These are phyloP conservation scores for Coffea humblotiana DNA, from an alignment of 305 asterid genomes.

Conservation along the genomic window DNA sequence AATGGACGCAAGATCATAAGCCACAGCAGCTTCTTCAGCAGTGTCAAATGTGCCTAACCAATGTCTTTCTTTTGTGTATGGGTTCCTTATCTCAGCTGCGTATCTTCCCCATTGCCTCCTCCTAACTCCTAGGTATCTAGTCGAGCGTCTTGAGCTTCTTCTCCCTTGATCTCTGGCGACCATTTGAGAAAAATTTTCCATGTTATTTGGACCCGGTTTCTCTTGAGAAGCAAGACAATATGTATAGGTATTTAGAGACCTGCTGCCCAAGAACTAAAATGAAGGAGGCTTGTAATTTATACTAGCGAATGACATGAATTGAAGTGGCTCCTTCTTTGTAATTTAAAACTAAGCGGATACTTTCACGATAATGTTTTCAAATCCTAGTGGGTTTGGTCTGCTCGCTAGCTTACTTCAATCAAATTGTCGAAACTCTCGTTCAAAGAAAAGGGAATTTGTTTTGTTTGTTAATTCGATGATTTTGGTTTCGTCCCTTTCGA, in stretches of 20 bases:
- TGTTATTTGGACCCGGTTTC: background rate
- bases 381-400: background rate
- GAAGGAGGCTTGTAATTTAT: slow-evolving; percentile 11
- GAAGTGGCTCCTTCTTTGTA: background rate
- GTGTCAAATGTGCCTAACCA: slow-evolving; percentile 52
- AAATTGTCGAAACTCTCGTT: too few relatives aligned
- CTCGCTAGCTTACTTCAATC: too few relatives aligned
- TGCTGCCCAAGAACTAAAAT: background rate
- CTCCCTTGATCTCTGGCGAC: slow-evolving; percentile 23
- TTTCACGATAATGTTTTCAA: background rate
- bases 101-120: slow-evolving; percentile 48
- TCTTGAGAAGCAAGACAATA: background rate
- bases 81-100: slow-evolving; percentile 45
- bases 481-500: background rate
- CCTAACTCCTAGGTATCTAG: slow-evolving; percentile 41
- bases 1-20: slow-evolving; percentile 44
- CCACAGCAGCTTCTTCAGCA: slow-evolving; percentile 47
- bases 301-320: slow-evolving; percentile 3
- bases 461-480: too few relatives aligned
- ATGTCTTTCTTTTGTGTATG: slow-evolving; percentile 41
- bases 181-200: slow-evolving; percentile 29
- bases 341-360: background rate
- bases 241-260: background rate
- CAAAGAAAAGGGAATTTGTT: too few relatives aligned
- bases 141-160: slow-evolving; percentile 35